Evolutionary conservation across 2,329 filamentous ascomycete genomes (phyloP).

Genomic region (Nigrospora osmanthi): DNA sequence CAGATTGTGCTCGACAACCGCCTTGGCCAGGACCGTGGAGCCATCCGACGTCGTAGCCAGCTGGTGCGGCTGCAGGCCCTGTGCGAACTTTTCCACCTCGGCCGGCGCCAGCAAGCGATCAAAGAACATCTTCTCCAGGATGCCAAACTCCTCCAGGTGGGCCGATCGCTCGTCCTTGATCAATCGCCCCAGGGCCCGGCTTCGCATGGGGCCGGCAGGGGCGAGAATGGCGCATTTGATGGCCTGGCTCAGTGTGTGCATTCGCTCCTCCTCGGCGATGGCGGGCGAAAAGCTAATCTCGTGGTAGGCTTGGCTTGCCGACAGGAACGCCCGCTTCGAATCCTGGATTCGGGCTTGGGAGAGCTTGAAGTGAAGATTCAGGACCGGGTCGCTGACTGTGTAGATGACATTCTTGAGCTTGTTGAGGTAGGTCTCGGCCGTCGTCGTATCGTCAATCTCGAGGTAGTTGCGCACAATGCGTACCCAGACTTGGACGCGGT

Average conservation of each 20-base stretch:
- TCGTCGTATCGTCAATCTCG: constrained; percentile 84
- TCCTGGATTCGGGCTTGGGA: constrained; percentile 91
- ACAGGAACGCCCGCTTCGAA: constrained; percentile 80
- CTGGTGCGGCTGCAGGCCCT: constrained; percentile 77
- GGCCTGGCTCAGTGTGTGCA: constrained; percentile 77
- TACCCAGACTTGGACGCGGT: constrained; percentile 82
- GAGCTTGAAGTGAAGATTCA: constrained; percentile 80
- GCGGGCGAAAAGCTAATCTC: constrained; percentile 70
- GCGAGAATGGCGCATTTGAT: constrained; percentile 90
- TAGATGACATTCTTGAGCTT: constrained; percentile 91
- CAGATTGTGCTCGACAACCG: constrained; percentile 93
- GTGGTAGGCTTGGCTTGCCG: constrained; percentile 83
- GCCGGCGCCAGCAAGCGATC: constrained; percentile 71
- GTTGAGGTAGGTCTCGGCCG: constrained; percentile 82
- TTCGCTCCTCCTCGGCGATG: constrained; percentile 79
- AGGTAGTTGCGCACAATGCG: constrained; percentile 91
- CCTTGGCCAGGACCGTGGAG: constrained; percentile 84
- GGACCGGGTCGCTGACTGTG: constrained; percentile 63
- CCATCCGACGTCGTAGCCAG: constrained; percentile 85
- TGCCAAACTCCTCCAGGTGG: constrained; percentile 71
- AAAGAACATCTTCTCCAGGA: constrained; percentile 96
- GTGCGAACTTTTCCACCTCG: constrained; percentile 83
- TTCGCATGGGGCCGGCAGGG: constrained; percentile 79
- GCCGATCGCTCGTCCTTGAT: constrained; percentile 88
- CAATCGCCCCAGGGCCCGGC: constrained; percentile 69